Conservation (phyloP, 1,284 basidiomycete species). For the Phellopilus nigrolimitatus region DNA sequence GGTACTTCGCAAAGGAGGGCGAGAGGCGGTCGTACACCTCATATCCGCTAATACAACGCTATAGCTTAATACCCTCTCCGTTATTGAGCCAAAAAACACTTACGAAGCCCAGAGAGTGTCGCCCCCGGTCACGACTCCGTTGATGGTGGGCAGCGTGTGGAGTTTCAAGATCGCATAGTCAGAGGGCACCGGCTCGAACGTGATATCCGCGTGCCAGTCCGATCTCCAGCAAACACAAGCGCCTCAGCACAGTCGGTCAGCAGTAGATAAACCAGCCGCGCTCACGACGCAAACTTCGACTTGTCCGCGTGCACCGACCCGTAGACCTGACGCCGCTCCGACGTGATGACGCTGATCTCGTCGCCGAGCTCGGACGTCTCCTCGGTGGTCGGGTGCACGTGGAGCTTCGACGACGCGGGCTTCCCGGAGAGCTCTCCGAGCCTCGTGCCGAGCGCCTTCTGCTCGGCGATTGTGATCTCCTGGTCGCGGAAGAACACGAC, state of each 20-base stretch:
- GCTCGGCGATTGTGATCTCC: slow-evolving; percentile 39
- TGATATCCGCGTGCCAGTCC: slow-evolving; percentile 62
- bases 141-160: slow-evolving; percentile 48
- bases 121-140: slow-evolving; percentile 27
- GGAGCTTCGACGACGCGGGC: slow-evolving; percentile 49
- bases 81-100: slow-evolving; percentile 12
- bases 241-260: neutral
- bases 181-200: slow-evolving; percentile 63
- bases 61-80: neutral
- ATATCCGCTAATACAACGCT: slow-evolving; percentile 37
- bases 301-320: neutral
- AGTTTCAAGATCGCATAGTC: slow-evolving; percentile 52
- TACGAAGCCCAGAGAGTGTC: slow-evolving; percentile 38
- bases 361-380: slow-evolving; percentile 43
- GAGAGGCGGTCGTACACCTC: slow-evolving; percentile 63
- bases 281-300: slow-evolving; percentile 10
- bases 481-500: slow-evolving; percentile 71
- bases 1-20: slow-evolving; percentile 48
- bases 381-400: slow-evolving; percentile 63
- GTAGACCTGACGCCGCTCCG: slow-evolving; percentile 30
- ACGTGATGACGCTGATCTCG: slow-evolving; percentile 46
- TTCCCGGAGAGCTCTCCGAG: slow-evolving; percentile 56
- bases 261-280: neutral
- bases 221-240: slow-evolving; percentile 30
- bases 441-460: slow-evolving; percentile 40